phyloP scores from a whole-genome alignment of 139 green algal species.

The Ettlia oleoabundans region DNA sequence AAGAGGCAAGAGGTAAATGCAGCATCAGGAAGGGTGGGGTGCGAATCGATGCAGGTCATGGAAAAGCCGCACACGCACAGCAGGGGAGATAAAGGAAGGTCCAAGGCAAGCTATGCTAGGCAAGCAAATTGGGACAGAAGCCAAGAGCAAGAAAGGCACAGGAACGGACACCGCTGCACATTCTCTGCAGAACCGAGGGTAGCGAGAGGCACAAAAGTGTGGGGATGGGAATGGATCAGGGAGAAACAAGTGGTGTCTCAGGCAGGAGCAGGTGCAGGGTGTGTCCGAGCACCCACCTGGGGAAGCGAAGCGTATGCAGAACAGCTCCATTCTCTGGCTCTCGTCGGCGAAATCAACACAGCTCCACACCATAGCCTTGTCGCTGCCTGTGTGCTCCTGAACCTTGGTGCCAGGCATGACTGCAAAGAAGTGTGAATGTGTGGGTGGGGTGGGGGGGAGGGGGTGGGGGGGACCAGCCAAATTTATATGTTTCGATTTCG shows the following conservation, averaged over 20 bases:
- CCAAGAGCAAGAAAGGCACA: no score
- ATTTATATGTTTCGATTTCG: background rate
- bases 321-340: constrained; percentile 82
- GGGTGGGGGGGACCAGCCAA: background rate
- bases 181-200: no score
- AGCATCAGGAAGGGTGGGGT: background rate
- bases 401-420: constrained; percentile 94
- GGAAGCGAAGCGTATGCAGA: constrained; percentile 93
- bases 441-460: no score
- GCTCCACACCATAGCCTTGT: constrained; percentile 97
- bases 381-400: constrained; percentile 92
- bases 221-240: no score
- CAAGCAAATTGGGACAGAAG: no score
- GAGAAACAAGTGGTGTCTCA: no score
- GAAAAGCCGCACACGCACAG: no score
- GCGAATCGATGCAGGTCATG: constrained; percentile 2
- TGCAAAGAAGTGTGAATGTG: constrained; percentile 48
- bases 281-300: constrained; percentile 36
- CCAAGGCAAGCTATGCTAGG: no score
- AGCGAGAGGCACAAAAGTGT: no score
- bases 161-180: no score
- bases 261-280: no score
- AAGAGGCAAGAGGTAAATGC: background rate
- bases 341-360: constrained; percentile 96
- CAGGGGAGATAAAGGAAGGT: no score